Conservation (phyloP, 305 asterid genomes). For the Andrographis paniculata region DNA sequence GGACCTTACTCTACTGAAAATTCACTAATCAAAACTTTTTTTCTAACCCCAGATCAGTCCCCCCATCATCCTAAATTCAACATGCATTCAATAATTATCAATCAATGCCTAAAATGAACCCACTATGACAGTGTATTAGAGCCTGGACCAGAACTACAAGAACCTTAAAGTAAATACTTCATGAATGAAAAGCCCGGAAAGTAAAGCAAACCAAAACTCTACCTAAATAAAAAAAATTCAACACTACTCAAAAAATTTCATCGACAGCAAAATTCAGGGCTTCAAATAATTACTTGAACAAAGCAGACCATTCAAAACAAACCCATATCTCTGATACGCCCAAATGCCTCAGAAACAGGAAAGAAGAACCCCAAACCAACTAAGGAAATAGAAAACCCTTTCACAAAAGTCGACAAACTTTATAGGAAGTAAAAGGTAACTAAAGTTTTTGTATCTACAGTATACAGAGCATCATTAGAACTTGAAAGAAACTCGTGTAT, state of each 20-base stretch:
- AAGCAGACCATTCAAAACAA: background rate
- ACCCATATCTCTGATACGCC: slow-evolving; percentile 3
- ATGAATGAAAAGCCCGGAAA: slow-evolving; percentile 6
- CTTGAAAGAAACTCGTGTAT: slow-evolving; percentile 5
- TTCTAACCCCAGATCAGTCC: background rate
- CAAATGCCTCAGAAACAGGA: slow-evolving; percentile 4
- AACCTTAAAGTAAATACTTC: background rate
- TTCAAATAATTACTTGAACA: slow-evolving; percentile 20
- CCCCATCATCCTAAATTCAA: slow-evolving; percentile 13
- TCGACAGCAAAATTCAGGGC: too few relatives aligned
- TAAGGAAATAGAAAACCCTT: slow-evolving; percentile 10
- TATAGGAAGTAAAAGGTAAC: slow-evolving; percentile 7
- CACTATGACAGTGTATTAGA: slow-evolving; percentile 3
- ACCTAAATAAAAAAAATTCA: slow-evolving; percentile 7
- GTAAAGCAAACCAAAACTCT: slow-evolving; percentile 11
- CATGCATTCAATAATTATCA: slow-evolving; percentile 17
- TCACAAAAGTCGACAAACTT: slow-evolving; percentile 17
- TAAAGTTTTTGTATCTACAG: slow-evolving; percentile 7
- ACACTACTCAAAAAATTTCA: slow-evolving; percentile 12
- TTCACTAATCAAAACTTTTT: background rate
- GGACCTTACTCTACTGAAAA: too few relatives aligned
- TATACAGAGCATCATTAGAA: slow-evolving; percentile 4
- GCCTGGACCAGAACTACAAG: slow-evolving; percentile 1
- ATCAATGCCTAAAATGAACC: slow-evolving; percentile 1
- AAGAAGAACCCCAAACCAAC: slow-evolving; percentile 16